These are phyloP conservation scores for Ogataea zsoltii DNA, from an alignment of 805 yeast species.

Conservation along the genomic window DNA sequence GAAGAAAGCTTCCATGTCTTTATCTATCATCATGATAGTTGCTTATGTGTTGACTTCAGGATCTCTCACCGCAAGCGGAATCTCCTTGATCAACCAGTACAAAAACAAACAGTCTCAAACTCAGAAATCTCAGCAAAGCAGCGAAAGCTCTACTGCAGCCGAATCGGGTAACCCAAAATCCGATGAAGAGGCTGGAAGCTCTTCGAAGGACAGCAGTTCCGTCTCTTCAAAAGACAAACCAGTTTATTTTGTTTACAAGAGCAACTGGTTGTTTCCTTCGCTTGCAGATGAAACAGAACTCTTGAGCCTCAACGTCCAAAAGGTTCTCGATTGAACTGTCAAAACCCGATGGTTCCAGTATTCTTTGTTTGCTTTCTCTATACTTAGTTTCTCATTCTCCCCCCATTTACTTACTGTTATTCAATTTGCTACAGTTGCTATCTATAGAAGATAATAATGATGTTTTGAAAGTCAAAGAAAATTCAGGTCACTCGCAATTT, in stretches of 20 bases:
- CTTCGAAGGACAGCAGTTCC: neutral
- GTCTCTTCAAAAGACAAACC: neutral
- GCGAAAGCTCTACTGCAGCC: neutral
- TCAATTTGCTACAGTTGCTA: no score
- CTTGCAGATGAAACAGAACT: conserved; percentile 7
- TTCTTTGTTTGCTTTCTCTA: no score
- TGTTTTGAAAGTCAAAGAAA: neutral
- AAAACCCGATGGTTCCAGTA: no score
- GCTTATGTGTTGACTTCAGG: conserved; percentile 19
- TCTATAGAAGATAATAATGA: no score
- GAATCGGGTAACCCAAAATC: conserved; percentile 1
- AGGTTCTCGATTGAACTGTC: neutral
- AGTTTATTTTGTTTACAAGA: conserved; percentile 16
- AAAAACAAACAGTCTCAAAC: conserved; percentile 2
- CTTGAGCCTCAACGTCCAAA: neutral
- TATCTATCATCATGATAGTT: conserved; percentile 17
- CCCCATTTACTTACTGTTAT: neutral
- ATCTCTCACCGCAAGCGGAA: conserved; percentile 13
- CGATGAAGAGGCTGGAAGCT: neutral
- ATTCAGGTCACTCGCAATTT: neutral
- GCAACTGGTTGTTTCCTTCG: conserved; percentile 21
- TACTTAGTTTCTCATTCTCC: no score
- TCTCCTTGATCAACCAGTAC: conserved; percentile 16
- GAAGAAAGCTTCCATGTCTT: conserved; percentile 24
- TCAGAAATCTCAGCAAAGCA: neutral